Base-by-base conservation (phyloP, 345 rosid genomes). In the Melastoma malabathricum region DNA sequence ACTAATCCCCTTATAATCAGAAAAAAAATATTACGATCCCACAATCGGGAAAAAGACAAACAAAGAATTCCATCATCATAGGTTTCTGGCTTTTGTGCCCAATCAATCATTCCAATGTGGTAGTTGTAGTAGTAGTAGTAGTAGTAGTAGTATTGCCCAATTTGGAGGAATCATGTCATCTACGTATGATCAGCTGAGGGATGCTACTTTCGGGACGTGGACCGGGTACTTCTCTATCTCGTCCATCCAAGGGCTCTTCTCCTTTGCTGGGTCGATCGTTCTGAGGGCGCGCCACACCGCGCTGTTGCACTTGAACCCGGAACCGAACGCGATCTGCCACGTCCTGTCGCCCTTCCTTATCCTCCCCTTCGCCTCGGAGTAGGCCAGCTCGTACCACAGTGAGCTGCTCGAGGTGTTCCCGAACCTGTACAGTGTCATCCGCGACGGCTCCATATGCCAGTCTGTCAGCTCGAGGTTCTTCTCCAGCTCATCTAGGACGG, bases 361-460 rank as follows among this genome's bases (percentile, higher is more conserved):
- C 67, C 95, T 74, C 15, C 94, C 97, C 59, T 85, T 83, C 4
- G 95, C 85, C 63, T 89, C 97, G 14, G 85, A 48, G 45, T 89
- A 89, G 2, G 97, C 86, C 70, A 89, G 46, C 48, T 89, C 97
- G 43, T 84, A 89, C 95, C 97, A 89, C 49, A 89, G 61, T 0
- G 97, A 89, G 17, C 97, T 89, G 51, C 97, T 89, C 0, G 97
- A 89, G 23, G 97, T 89, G 58, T 89, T 89, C 0, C 97, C 97
- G 56, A 89, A 89, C 63, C 95, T 70, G 63, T 78, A 69, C 1
- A 89, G 70, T 0, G 97, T 82, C 97, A 89, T 89, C 53, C 97
- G 80, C 22, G 97, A 89, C 9, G 97, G 89, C 63, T 89, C 97
- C 97, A 89, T 85, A 49, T 89, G 97, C 92, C 84, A 74, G 0